Evolutionary conservation across 1,284 basidiomycete genomes (phyloP).

Genomic region (Apiotrichum akiyoshidainum): DNA sequence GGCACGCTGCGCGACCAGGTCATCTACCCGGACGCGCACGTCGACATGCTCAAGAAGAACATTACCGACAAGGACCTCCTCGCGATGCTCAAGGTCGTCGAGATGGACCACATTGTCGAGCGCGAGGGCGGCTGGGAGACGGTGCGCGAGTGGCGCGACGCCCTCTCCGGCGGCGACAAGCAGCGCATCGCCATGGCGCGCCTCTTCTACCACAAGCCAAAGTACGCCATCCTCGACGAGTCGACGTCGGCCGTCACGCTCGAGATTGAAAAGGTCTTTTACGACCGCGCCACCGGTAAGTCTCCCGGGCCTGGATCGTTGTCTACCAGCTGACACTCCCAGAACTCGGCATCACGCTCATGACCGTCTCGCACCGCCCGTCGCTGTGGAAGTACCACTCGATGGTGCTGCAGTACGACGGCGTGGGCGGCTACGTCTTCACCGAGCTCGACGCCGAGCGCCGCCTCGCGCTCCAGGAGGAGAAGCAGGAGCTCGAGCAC

Average conservation of each 20-base stretch:
- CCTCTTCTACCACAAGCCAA: constrained; percentile 91
- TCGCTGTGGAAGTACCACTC: constrained; percentile 94
- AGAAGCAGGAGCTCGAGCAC: constrained; percentile 79
- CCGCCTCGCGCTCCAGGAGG: constrained; percentile 85
- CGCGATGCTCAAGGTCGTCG: constrained; percentile 69
- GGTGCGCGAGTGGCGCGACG: constrained; percentile 86
- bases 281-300: constrained; percentile 77
- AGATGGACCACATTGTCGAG: constrained; percentile 84
- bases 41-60: constrained; percentile 59
- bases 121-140: constrained; percentile 95
- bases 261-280: constrained; percentile 92
- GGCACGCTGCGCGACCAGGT: constrained; percentile 92
- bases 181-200: constrained; percentile 91
- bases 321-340: constrained; percentile 3
- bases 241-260: constrained; percentile 91
- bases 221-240: constrained; percentile 96
- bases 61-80: constrained; percentile 74
- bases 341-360: constrained; percentile 76
- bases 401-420: constrained; percentile 81
- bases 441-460: constrained; percentile 88
- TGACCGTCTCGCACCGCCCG: constrained; percentile 88
- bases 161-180: constrained; percentile 68
- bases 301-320: neutral
- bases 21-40: constrained; percentile 72
- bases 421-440: constrained; percentile 60